Evolutionary conservation across 2,329 filamentous ascomycete genomes (phyloP).

Genomic region (Alternaria ventricosa): DNA sequence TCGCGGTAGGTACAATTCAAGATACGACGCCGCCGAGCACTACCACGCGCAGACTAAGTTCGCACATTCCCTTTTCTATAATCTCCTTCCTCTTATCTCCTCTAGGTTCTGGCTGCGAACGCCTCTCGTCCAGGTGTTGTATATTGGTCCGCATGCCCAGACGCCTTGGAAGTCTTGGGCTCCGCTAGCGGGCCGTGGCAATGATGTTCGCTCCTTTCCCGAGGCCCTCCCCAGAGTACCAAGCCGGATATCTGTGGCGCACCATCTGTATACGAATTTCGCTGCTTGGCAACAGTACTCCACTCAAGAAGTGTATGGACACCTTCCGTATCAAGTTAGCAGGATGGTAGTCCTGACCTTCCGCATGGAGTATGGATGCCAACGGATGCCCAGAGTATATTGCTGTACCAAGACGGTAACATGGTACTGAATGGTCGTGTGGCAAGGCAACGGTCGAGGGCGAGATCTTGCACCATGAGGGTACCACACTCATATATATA

Average conservation of each 20-base stretch:
- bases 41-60: background rate
- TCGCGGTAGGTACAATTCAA: background rate
- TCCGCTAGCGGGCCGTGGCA: background rate
- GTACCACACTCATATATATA: constrained; percentile 24
- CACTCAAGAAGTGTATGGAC: background rate
- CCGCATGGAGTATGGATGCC: constrained; percentile 18
- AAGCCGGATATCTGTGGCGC: background rate
- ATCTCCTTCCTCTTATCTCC: constrained; percentile 4
- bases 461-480: background rate
- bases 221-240: background rate
- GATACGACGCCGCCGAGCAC: constrained; percentile 3
- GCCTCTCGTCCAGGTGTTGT: background rate
- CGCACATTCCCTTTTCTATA: constrained; percentile 4
- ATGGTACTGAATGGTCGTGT: background rate
- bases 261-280: background rate
- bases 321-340: constrained; percentile 16
- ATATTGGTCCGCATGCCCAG: constrained; percentile 5
- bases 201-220: background rate
- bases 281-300: constrained; percentile 3
- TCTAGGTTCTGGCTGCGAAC: background rate
- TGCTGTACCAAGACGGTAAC: constrained; percentile 16
- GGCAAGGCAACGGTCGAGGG: background rate
- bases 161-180: background rate
- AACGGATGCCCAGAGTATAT: constrained; percentile 14
- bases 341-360: constrained; percentile 10